Evolutionary conservation across 2,329 filamentous ascomycete genomes (phyloP), one percentile per base, ranked within the genome.

Genomic region (Penicillium palitans): DNA sequence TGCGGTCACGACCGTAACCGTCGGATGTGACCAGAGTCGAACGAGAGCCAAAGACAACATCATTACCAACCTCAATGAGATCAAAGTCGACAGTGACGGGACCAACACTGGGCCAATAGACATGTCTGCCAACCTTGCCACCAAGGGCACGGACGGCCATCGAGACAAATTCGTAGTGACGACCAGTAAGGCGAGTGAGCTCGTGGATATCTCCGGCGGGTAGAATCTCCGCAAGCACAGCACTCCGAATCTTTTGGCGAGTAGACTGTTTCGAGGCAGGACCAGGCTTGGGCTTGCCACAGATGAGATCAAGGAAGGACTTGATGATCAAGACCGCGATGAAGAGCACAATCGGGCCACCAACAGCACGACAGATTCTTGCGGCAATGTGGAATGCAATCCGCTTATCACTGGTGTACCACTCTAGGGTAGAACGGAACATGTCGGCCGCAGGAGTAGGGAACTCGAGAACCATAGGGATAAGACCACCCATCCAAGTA

Each of bases 21-120:
- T 86, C 83, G 0, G 81, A 81, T 1, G 81, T 85, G 31, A 84
- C 69, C 0, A 86, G 64, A 56, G 83, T 78, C 3, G 82, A 80
- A 3, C 82, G 78, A 13, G 82, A 84, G 0, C 83, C 83, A 61
- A 86, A 85, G 10, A 85, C 82, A n/a, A 85, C 83, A 67, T 85
- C 80, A 56, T 84, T 79, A 10, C 83, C 83, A 59, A 85, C 75
- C 25, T 85, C 78, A 12, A 85, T 65, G 1, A 85, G 72, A 60
- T 84, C 80, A 61, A 84, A 85, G 61, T 85, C 81, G 17, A 80
- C 77, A 37, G 84, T 79, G 2, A 71, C 72, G 0, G 82, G 83
- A 0, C 83, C 83, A 17, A 80, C 83, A 9, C 83, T 83, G 3
- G 83, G 83, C 83, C 83, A 85, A 68, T 85, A 85, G 0, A 85